phyloP scores from a whole-genome alignment of 192 early-diverging fungal species.

The Coemansia biformis region DNA sequence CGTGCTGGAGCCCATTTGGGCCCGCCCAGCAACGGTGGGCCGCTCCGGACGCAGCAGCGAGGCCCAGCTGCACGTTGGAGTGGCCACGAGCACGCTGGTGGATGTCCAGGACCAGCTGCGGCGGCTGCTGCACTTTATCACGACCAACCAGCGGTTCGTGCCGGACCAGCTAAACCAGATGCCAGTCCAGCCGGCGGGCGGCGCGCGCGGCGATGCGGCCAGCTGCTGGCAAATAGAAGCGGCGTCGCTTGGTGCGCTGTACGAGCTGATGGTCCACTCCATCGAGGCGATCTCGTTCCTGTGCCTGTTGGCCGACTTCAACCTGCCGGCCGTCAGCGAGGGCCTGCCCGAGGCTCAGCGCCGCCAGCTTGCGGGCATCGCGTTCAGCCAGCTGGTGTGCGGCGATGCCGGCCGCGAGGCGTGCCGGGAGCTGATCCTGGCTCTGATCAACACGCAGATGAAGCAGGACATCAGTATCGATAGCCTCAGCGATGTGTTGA shows the following conservation, averaged over 20 bases:
- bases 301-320: constrained; percentile 59
- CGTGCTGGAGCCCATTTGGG: constrained; percentile 72
- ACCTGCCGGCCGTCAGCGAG: constrained; percentile 53
- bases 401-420: constrained; percentile 52
- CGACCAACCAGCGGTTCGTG: constrained; percentile 51
- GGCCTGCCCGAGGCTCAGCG: constrained; percentile 49
- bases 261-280: constrained; percentile 54
- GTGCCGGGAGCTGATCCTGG: constrained; percentile 59
- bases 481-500: constrained; percentile 58
- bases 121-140: constrained; percentile 47
- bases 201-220: constrained; percentile 25
- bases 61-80: constrained; percentile 31
- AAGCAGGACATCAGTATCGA: constrained; percentile 52
- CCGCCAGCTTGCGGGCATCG: constrained; percentile 46
- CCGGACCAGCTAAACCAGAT: constrained; percentile 49
- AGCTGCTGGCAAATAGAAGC: constrained; percentile 58
- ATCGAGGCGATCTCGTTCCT: constrained; percentile 66
- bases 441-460: constrained; percentile 59
- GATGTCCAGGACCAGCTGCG: constrained; percentile 45
- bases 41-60: constrained; percentile 2
- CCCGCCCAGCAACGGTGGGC: constrained; percentile 22
- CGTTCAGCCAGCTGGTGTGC: constrained; percentile 57
- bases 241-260: constrained; percentile 55
- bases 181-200: constrained; percentile 42
- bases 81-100: constrained; percentile 28